Base-by-base conservation (phyloP, 257 asterid genomes). In the Scutellaria baicalensis region DNA sequence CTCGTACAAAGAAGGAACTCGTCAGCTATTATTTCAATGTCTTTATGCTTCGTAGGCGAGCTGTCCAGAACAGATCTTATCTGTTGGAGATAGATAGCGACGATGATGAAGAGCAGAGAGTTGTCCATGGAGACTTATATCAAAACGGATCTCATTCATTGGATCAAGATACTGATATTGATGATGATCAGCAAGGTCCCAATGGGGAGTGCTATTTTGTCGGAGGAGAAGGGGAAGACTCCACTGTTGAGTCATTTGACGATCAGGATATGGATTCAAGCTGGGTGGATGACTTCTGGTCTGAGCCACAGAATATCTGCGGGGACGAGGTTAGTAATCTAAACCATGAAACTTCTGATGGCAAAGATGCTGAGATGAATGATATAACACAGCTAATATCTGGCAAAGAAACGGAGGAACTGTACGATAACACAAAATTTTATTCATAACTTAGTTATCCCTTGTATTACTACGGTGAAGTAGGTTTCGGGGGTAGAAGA, bases 21-120 rank as follows among this genome's bases (percentile, higher is more conserved):
- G 87, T 90, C 52, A 85, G 96, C 71, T 93, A 90, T 75, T 93
- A 93, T 73, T 90, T 88, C 76, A 91, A 91, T 39, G 97, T 84
- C 64, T 91, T 87, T 58, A 82, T 91, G 82, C 89, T 91, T 12
- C 82, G 79, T 45, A 83, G 82, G 65, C 80, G 96, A 47, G 87
- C 95, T 3, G 77, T 77, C 52, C 99, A 93, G 74, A 91, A 93
- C 75, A 81, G 97, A 61, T 81, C 83, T 45, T 74, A 75, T 62
- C 59, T 80, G 21, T 63, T 86, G 88, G 88, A 84, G 48, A 85
- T 91, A n/a, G 97, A 91, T 56, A 91, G 99, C 55, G 99, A 93
- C 6, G 85, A 91, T 48, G 96, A 91, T 69, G 91, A 93, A 58
- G 96, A 88, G 78, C 82, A 79, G 85, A 84, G 75, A 62, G 86